Conservation (phyloP, 768 basidiomycete species). For the Psilocybe cyanescens region DNA sequence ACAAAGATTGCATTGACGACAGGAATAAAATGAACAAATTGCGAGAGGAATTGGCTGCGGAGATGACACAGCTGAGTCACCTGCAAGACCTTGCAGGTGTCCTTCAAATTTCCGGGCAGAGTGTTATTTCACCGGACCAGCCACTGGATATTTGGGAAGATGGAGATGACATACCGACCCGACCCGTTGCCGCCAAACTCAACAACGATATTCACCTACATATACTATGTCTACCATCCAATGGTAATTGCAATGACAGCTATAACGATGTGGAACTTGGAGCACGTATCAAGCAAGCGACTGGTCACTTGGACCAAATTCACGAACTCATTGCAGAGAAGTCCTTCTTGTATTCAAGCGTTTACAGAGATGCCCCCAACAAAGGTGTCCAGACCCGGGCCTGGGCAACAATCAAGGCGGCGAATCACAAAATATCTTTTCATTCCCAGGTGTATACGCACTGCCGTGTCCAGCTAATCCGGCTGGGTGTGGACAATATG, state of each 20-base stretch:
- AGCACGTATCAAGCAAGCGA: background rate
- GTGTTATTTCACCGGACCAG: background rate
- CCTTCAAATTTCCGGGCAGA: too few relatives aligned
- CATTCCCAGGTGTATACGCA: slow-evolving; percentile 7
- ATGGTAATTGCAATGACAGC: too few relatives aligned
- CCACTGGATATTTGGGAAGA: background rate
- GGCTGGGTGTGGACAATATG: background rate
- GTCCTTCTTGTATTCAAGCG: slow-evolving; percentile 14
- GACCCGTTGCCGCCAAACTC: background rate
- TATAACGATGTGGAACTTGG: background rate
- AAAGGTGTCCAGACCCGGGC: slow-evolving; percentile 6
- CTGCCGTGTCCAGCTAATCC: background rate
- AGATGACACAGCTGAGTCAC: too few relatives aligned
- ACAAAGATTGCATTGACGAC: too few relatives aligned
- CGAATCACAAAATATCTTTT: background rate
- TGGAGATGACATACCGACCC: background rate
- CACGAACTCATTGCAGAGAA: slow-evolving; percentile 10
- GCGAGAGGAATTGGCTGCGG: too few relatives aligned
- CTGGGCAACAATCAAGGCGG: background rate
- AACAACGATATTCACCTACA: background rate
- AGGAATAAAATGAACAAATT: too few relatives aligned
- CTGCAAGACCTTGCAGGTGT: too few relatives aligned
- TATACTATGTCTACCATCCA: too few relatives aligned
- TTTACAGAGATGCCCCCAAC: background rate
- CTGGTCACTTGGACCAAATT: background rate